These are phyloP conservation scores for Meyerozyma carpophila DNA, from an alignment of 1,139 yeast species.

Conservation along the genomic window DNA sequence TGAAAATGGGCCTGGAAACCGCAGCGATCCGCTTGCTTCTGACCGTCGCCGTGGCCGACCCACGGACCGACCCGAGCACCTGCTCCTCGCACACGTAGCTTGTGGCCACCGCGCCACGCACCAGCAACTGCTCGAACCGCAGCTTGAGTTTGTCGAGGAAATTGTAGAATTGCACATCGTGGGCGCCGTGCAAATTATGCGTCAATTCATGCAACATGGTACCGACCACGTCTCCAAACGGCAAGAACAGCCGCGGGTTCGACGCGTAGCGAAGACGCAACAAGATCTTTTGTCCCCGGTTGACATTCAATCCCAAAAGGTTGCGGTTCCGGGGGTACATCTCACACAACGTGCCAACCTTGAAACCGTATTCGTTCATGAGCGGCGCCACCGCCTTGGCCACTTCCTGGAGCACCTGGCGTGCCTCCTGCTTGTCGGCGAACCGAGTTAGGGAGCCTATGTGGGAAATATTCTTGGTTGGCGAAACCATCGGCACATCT, in stretches of 20 bases:
- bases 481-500: not conserved
- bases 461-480: constrained; percentile 25
- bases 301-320: constrained; percentile 81
- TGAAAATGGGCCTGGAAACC: constrained; percentile 31
- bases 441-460: constrained; percentile 56
- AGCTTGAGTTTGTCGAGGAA: constrained; percentile 56
- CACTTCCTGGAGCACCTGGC: constrained; percentile 52
- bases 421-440: constrained; percentile 52
- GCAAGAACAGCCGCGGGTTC: constrained; percentile 54
- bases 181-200: constrained; percentile 78
- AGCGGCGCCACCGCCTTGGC: constrained; percentile 67
- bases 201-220: constrained; percentile 87
- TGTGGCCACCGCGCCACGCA: constrained; percentile 35
- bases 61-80: constrained; percentile 37
- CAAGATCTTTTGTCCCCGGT: constrained; percentile 71
- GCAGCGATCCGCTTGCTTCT: constrained; percentile 36
- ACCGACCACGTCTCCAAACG: constrained; percentile 66
- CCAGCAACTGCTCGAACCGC: constrained; percentile 53
- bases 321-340: constrained; percentile 71
- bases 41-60: constrained; percentile 17
- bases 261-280: constrained; percentile 61
- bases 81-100: constrained; percentile 49
- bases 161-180: constrained; percentile 65
- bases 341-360: constrained; percentile 69
- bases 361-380: constrained; percentile 62